Percentiles rank a stretch among this genome's conserved stretches.
Conservation (phyloP, 2,329 filamentous ascomycete species). For the Colletotrichum lupini region DNA sequence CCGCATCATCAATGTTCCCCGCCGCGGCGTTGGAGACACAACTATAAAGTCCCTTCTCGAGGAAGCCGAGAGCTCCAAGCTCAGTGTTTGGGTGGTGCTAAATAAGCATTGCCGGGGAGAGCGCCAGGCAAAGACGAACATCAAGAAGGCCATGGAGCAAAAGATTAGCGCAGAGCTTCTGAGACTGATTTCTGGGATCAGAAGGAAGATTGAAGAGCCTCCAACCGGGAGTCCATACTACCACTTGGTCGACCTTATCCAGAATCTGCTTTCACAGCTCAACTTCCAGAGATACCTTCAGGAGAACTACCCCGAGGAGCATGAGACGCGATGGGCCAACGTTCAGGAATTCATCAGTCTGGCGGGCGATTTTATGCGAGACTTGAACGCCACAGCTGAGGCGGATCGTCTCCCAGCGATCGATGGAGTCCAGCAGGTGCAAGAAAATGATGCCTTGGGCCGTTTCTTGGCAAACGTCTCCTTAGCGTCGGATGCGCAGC, state of each 20-base stretch:
- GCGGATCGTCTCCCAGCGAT: conserved; percentile 73
- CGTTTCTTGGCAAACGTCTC: conserved; percentile 91
- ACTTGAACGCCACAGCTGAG: conserved; percentile 49
- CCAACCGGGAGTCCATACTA: conserved; percentile 44
- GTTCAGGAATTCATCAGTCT: conserved; percentile 88
- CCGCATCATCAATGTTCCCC: conserved; percentile 86
- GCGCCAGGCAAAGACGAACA: conserved; percentile 58
- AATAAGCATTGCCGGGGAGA: conserved; percentile 63
- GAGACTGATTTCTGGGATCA: conserved; percentile 48
- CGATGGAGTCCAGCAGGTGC: conserved; percentile 76
- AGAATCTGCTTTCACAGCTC: conserved; percentile 71
- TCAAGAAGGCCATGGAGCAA: conserved; percentile 62
- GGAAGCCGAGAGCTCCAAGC: conserved; percentile 77
- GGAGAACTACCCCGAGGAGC: conserved; percentile 76
- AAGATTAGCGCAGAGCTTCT: conserved; percentile 64
- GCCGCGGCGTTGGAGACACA: conserved; percentile 81
- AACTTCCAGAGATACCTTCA: conserved; percentile 80
- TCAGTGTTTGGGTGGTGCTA: conserved; percentile 82
- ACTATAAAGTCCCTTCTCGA: conserved; percentile 80
- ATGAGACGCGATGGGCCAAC: conserved; percentile 86
- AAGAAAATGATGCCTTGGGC: conserved; percentile 73
- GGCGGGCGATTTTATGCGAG: conserved; percentile 75
- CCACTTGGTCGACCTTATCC: conserved; percentile 59
- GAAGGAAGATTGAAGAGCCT: conserved; percentile 45
- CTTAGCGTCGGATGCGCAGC: conserved; percentile 77